Evolutionary conservation across 768 basidiomycete species (phyloP).

Genomic region (Suillus discolor): DNA sequence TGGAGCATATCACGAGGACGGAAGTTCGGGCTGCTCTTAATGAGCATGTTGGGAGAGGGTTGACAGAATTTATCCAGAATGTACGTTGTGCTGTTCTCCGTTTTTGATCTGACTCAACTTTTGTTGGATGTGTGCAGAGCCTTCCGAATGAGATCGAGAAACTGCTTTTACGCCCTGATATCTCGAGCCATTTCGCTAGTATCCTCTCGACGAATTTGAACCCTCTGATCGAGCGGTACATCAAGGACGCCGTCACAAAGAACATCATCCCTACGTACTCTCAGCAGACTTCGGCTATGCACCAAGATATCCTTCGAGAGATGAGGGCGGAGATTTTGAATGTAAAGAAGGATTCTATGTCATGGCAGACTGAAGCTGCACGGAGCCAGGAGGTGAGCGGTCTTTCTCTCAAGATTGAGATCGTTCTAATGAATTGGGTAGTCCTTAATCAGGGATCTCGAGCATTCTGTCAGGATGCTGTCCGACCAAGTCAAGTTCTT

Average conservation of each 20-base stretch:
- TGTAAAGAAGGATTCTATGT: slow-evolving; percentile 77
- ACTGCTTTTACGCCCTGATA: slow-evolving; percentile 72
- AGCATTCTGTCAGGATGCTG: slow-evolving; percentile 72
- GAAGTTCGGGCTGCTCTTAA: slow-evolving; percentile 81
- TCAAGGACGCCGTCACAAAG: slow-evolving; percentile 78
- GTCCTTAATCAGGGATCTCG: slow-evolving; percentile 79
- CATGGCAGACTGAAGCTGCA: slow-evolving; percentile 81
- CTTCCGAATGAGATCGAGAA: slow-evolving; percentile 82
- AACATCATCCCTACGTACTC: slow-evolving; percentile 76
- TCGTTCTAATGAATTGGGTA: slow-evolving; percentile 30
- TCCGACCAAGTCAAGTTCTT: slow-evolving; percentile 85
- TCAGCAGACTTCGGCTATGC: slow-evolving; percentile 72
- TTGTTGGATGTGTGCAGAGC: slow-evolving; percentile 43
- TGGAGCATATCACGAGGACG: slow-evolving; percentile 79
- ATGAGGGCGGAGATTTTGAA: slow-evolving; percentile 73
- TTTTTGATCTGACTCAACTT: neutral
- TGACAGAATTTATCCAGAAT: slow-evolving; percentile 73
- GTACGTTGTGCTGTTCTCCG: slow-evolving; percentile 36
- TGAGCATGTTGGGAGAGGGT: slow-evolving; percentile 73
- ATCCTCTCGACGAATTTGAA: slow-evolving; percentile 71
- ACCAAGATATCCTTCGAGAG: slow-evolving; percentile 79
- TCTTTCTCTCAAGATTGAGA: neutral
- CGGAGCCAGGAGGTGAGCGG: slow-evolving; percentile 74
- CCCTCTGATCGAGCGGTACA: slow-evolving; percentile 77
- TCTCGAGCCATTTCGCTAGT: slow-evolving; percentile 76